Base-by-base conservation (phyloP, 176 grass and related monocot genomes). In the Musa schizocarpa region DNA sequence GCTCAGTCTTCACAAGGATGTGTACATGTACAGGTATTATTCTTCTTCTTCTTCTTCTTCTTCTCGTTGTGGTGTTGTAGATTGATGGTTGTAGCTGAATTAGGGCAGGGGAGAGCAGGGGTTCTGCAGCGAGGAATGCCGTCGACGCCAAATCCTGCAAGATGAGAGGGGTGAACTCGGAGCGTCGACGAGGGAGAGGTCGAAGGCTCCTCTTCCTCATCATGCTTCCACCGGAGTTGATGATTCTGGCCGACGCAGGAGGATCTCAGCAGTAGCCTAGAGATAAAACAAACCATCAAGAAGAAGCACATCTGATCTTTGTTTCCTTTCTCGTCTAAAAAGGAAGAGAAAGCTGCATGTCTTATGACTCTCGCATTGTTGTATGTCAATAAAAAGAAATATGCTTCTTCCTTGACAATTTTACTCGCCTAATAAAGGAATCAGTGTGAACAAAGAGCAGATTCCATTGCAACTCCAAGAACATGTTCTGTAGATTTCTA, bases 41-140 rank as follows among this genome's bases (percentile, higher is more conserved):
- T 9, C 7, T 62, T 20, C 19, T 12, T 58, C 11, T 58, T 50
- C 17, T 58, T 14, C 17, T 12, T 58, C 11, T 58, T 17, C 55
- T 58, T 43, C 17, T 58, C 2, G 1, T 58, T 58, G 17, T 14
- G 55, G 14, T 58, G 14, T 62, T 14, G 20, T 62, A 9, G 12
- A 62, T 62, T 14, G 13, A 12, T 17, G 20, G 14, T 14, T 8
- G 20, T 17, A 1, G 57, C 13, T 21, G 21, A 23, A 52, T 70
- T 29, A 10, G 54, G 58, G 68, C 76, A 91, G 88, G 77, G 88
- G 88, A 12, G 88, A 87, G 13, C 82, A 83, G 71, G 86, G 86
- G 49, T 92, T 89, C 73, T 92, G 86, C 69, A 92, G 90, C 73
- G 79, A 89, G 78, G 81, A 82, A 67, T 89, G 90, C 63, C 79